Conservation (phyloP, 495 filamentous ascomycete species). For the Penicillium robsamsonii region DNA sequence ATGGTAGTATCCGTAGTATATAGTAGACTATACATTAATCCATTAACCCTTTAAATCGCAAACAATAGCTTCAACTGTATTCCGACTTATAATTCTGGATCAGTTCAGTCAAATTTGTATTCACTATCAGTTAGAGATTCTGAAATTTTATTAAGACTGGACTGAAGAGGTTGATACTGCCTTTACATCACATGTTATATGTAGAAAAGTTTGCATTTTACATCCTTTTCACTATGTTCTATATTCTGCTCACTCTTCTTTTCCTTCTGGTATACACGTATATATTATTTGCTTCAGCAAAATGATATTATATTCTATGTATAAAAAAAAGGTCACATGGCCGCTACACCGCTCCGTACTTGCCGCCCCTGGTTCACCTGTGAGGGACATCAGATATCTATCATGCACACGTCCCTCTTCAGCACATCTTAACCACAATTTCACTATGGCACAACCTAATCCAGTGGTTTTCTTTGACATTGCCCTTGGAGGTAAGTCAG, state of each 20-base stretch:
- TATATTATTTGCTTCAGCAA: no score
- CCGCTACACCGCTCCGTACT: neutral
- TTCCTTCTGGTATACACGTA: no score
- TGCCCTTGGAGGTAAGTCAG: slow-evolving; percentile 73
- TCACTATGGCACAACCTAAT: slow-evolving; percentile 37
- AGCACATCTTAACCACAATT: neutral
- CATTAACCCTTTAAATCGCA: neutral
- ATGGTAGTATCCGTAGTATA: no score
- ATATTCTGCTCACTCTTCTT: no score
- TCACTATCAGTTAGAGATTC: neutral
- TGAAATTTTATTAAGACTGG: neutral
- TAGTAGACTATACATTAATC: no score
- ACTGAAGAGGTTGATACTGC: neutral
- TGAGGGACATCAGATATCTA: neutral
- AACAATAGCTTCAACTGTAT: neutral
- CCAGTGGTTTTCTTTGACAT: slow-evolving; percentile 92
- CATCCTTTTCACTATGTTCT: no score
- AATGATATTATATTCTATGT: no score
- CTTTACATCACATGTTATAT: no score
- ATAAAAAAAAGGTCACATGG: neutral
- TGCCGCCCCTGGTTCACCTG: neutral
- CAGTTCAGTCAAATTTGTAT: no score
- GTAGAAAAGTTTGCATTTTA: no score
- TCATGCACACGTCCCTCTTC: neutral
- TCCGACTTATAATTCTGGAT: neutral